These are phyloP conservation scores for Bonia amplexicaulis DNA, from an alignment of 176 grass and related monocot species.

Conservation along the genomic window DNA sequence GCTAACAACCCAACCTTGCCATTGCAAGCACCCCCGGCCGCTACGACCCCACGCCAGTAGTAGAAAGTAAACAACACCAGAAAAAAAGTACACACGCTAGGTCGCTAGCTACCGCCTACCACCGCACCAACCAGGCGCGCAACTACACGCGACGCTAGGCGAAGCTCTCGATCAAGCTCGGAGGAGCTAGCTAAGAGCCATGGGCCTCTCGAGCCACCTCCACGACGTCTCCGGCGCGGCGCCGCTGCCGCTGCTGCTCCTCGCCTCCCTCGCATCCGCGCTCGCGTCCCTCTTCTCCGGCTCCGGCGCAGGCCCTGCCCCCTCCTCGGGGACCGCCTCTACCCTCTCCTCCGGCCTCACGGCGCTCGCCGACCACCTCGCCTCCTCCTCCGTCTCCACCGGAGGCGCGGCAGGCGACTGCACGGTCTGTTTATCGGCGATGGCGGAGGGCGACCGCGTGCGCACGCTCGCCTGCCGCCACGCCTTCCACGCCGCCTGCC, in stretches of 20 bases:
- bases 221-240: slow-evolving; percentile 15
- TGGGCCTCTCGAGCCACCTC: slow-evolving; percentile 13
- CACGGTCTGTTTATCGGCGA: slow-evolving; percentile 8
- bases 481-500: slow-evolving; percentile 19
- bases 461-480: slow-evolving; percentile 9
- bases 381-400: not conserved
- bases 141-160: too few relatives aligned
- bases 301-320: not conserved
- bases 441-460: slow-evolving; percentile 3
- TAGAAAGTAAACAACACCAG: too few relatives aligned
- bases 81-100: too few relatives aligned
- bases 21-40: too few relatives aligned
- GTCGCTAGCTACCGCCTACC: too few relatives aligned
- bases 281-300: not conserved
- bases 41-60: too few relatives aligned
- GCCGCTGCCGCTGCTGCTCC: not conserved
- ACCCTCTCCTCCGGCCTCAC: not conserved
- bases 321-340: not conserved
- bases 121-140: too few relatives aligned
- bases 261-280: not conserved
- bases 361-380: not conserved
- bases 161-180: too few relatives aligned
- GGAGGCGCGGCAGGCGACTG: not conserved
- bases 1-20: too few relatives aligned
- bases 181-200: not conserved